phyloP scores from a whole-genome alignment of 129 eudicot genomes.

The Helianthus tuberosus region DNA sequence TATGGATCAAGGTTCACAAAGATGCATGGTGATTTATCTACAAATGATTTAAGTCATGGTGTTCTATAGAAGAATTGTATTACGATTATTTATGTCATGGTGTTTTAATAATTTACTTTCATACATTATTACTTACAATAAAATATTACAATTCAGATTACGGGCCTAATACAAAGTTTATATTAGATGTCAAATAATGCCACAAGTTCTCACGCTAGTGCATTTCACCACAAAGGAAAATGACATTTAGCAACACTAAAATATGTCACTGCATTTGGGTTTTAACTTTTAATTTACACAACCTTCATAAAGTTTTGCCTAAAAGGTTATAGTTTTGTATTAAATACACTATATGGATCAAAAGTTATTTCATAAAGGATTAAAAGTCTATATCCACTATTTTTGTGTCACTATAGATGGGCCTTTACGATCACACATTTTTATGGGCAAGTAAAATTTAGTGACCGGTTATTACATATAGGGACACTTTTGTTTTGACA shows the following conservation, averaged over 20 bases:
- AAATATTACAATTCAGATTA: neutral
- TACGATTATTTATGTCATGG: no score
- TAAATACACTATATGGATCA: neutral
- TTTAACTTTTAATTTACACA: neutral
- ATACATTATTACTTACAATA: neutral
- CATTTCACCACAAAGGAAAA: neutral
- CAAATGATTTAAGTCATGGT: no score
- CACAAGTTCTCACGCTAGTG: neutral
- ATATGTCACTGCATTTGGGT: neutral
- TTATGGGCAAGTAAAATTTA: neutral
- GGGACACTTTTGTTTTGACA: neutral
- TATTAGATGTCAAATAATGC: neutral
- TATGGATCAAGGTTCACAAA: no score
- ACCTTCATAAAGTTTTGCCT: neutral
- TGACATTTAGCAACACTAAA: neutral
- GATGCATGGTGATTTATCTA: no score
- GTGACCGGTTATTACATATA: neutral
- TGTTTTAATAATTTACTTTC: neutral
- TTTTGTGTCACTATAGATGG: neutral
- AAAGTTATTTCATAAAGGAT: neutral
- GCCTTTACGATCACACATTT: neutral
- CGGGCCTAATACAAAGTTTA: neutral
- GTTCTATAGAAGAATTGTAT: no score
- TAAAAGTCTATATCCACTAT: neutral
- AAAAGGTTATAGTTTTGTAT: neutral